phyloP scores from a whole-genome alignment of 148 eudicot species.

The Cornus kousa region DNA sequence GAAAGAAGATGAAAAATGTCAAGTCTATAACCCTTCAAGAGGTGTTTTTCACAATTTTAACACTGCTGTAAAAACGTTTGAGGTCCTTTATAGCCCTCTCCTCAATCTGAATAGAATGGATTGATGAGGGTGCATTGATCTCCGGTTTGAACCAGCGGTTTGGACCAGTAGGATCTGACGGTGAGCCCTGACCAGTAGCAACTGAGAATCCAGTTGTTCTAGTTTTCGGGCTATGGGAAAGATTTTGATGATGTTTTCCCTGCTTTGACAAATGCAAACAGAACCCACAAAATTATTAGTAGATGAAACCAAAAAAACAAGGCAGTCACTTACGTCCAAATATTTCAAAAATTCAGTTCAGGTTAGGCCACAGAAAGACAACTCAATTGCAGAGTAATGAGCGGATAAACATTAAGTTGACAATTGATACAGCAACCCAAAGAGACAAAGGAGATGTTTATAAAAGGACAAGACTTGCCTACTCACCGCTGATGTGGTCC shows the following conservation, averaged over 20 bases:
- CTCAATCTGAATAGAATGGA: conserved; percentile 93
- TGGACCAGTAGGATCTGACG: conserved; percentile 59
- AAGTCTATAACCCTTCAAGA: not conserved
- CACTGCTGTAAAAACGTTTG: conserved; percentile 83
- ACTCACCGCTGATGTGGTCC: too few relatives aligned
- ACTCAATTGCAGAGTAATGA: not conserved
- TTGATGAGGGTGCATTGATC: conserved; percentile 66
- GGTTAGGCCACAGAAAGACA: too few relatives aligned
- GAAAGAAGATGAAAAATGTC: not conserved
- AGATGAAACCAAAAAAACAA: not conserved
- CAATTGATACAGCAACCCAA: too few relatives aligned
- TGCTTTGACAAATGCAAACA: conserved; percentile 22
- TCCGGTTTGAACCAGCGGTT: conserved; percentile 96
- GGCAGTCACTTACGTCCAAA: too few relatives aligned
- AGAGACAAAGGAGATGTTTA: too few relatives aligned
- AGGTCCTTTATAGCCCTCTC: conserved; percentile 95
- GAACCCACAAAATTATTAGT: not conserved
- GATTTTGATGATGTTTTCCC: conserved; percentile 51
- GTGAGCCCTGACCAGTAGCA: conserved; percentile 67
- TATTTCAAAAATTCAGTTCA: too few relatives aligned
- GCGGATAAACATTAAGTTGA: not conserved
- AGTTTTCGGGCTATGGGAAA: conserved; percentile 80
- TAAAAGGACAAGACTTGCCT: too few relatives aligned
- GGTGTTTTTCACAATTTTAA: conserved; percentile 70
- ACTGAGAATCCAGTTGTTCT: conserved; percentile 78